Conservation (phyloP, 176 grass and related monocot genomes). For the Avena insularis region DNA sequence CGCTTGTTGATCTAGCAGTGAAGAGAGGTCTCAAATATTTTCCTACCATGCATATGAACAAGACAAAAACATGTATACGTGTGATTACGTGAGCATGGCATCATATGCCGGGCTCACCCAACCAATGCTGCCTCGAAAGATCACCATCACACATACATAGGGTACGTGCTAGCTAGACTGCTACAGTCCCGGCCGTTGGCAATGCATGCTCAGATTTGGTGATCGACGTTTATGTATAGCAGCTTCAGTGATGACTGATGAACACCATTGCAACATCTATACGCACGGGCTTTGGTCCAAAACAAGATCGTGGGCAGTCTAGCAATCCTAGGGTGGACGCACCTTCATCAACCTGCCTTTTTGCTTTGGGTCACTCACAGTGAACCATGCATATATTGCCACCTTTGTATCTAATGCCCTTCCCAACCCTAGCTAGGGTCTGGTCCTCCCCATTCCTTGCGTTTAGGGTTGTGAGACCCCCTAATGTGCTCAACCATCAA, state of each 20-base stretch:
- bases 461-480: neutral
- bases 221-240: neutral
- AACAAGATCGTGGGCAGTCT: neutral
- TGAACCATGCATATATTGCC: neutral
- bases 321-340: neutral
- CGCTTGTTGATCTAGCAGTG: too few relatives aligned
- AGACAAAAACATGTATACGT: neutral
- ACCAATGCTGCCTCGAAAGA: neutral
- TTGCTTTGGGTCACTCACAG: neutral
- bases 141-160: neutral
- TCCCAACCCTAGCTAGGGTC: neutral
- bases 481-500: neutral
- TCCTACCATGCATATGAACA: too few relatives aligned
- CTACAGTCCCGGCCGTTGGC: neutral
- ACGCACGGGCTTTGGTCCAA: neutral
- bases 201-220: neutral
- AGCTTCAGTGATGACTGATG: neutral
- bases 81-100: neutral
- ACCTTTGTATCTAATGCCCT: neutral
- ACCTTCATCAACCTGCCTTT: neutral
- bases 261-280: neutral
- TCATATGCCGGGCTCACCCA: neutral
- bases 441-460: neutral
- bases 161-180: neutral
- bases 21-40: too few relatives aligned